phyloP scores from a whole-genome alignment of 805 yeast genomes.

The Aciculoconidium aculeatum region DNA sequence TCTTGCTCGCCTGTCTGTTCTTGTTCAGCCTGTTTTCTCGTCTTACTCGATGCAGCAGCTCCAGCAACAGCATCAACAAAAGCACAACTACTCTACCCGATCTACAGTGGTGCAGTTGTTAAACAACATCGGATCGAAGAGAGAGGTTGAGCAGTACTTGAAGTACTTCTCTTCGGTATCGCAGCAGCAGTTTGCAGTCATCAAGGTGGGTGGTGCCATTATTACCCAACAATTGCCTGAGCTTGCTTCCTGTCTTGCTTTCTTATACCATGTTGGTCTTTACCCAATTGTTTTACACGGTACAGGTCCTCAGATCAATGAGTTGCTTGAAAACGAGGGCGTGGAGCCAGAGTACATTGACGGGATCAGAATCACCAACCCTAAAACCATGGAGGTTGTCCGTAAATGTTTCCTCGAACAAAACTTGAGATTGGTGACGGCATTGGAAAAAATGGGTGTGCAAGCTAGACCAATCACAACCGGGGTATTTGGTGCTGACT shows the following conservation, averaged over 20 bases:
- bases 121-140: conserved; percentile 93
- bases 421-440: conserved; percentile 90
- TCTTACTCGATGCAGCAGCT: conserved; percentile 1
- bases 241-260: conserved; percentile 91
- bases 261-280: conserved; percentile 93
- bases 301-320: conserved; percentile 98
- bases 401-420: conserved; percentile 94
- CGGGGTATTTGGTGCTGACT: conserved; percentile 93
- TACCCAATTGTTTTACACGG: conserved; percentile 97
- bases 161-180: conserved; percentile 95
- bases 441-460: conserved; percentile 93
- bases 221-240: conserved; percentile 92
- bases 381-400: conserved; percentile 92
- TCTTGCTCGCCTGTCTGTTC: not conserved
- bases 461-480: conserved; percentile 98
- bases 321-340: conserved; percentile 85
- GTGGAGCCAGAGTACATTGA: conserved; percentile 94
- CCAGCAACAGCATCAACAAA: conserved; percentile 4
- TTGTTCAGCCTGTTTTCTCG: conserved; percentile 1
- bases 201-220: conserved; percentile 98
- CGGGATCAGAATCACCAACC: conserved; percentile 94
- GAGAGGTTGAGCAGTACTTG: conserved; percentile 96
- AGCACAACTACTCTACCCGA: conserved; percentile 53
- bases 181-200: conserved; percentile 96
- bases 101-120: conserved; percentile 93